Percentiles rank a stretch among this genome's conserved stretches.
Evolutionary conservation across 345 rosid species (phyloP).

Genomic region (Camelina neglecta): DNA sequence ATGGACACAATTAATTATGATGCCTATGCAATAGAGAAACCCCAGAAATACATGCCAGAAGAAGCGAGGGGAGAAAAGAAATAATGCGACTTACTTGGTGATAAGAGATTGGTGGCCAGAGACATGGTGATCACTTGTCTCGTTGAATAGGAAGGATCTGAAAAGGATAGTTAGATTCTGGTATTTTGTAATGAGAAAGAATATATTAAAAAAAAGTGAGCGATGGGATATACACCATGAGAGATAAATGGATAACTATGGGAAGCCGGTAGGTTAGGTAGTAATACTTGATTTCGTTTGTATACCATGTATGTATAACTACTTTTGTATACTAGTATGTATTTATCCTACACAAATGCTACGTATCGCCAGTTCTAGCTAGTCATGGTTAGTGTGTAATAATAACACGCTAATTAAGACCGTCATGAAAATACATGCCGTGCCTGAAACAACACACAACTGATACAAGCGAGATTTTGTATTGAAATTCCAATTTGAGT

Average conservation of each 20-base stretch:
- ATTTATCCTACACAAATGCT: no score
- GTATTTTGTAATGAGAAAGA: background rate
- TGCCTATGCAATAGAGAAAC: background rate
- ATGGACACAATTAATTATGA: background rate
- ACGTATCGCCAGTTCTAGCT: no score
- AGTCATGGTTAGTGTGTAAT: no score
- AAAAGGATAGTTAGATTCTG: background rate
- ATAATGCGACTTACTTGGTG: slow-evolving; percentile 13
- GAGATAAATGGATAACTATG: background rate
- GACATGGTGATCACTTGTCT: slow-evolving; percentile 16
- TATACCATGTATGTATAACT: no score
- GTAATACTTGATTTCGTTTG: no score
- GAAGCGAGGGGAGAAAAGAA: slow-evolving; percentile 8
- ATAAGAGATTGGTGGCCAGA: slow-evolving; percentile 1
- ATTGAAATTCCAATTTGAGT: no score
- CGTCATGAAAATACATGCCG: no score
- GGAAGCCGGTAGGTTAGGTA: background rate
- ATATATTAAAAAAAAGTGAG: background rate
- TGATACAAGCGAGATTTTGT: no score
- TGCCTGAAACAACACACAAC: no score
- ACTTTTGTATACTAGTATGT: no score
- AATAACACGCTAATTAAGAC: no score
- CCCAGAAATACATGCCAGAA: background rate
- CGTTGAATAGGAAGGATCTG: background rate
- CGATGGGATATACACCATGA: background rate